Evolutionary conservation across 495 filamentous ascomycete genomes (phyloP).

Genomic region (Aspergillus ostianus): DNA sequence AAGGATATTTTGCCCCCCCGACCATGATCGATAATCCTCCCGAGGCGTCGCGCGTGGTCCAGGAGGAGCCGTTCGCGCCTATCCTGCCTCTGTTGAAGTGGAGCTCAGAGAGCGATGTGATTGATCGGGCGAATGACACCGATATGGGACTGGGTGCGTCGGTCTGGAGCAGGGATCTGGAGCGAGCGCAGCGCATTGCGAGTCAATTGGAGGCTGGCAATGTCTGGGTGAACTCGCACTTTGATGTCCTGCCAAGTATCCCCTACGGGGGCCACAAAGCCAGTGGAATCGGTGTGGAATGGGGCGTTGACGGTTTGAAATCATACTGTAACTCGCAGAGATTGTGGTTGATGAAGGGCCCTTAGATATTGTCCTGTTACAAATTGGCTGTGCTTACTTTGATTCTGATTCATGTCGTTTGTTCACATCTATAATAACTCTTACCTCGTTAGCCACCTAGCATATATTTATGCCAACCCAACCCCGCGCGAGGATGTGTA

Average conservation of each 20-base stretch:
- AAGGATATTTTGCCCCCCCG: slow-evolving; percentile 50
- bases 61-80: slow-evolving; percentile 46
- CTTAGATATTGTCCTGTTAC: background rate
- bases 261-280: slow-evolving; percentile 64
- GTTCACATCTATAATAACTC: too few species aligned
- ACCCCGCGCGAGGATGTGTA: too few species aligned
- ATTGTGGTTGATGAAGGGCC: slow-evolving; percentile 14
- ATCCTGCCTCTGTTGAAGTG: slow-evolving; percentile 53
- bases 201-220: slow-evolving; percentile 50
- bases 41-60: slow-evolving; percentile 43
- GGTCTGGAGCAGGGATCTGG: slow-evolving; percentile 50
- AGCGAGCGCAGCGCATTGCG: slow-evolving; percentile 47
- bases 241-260: slow-evolving; percentile 45
- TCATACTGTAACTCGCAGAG: slow-evolving; percentile 55
- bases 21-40: slow-evolving; percentile 58
- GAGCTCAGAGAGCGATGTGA: slow-evolving; percentile 51
- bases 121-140: slow-evolving; percentile 50
- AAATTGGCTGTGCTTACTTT: too few species aligned
- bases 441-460: too few species aligned
- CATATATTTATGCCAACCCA: too few species aligned
- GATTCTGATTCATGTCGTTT: too few species aligned
- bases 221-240: slow-evolving; percentile 54
- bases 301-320: slow-evolving; percentile 55
- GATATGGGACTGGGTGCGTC: slow-evolving; percentile 54
- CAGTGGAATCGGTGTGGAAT: slow-evolving; percentile 61